Base-by-base conservation (phyloP, 805 yeast genomes). In the Metschnikowia koreensis region DNA sequence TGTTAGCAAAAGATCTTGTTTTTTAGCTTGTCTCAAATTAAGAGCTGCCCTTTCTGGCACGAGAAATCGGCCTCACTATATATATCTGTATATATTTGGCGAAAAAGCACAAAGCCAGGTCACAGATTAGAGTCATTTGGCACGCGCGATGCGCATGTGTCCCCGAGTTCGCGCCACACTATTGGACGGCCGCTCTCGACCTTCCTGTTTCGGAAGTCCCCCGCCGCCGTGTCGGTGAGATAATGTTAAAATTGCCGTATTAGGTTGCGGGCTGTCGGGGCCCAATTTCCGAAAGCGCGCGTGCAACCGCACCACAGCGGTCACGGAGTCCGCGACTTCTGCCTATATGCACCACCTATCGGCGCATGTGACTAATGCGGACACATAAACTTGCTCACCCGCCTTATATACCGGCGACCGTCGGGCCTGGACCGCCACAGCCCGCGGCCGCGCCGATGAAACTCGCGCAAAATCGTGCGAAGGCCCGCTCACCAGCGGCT, bases 381-480 rank as follows among this genome's bases (percentile, higher is more conserved):
- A n/a, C 9, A 38, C 11, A 29, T 12, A 46, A 39, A 40, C 22
- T 39, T 33, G 27, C 39, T 39, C 44, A 46, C n/a, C 7, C 17
- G 38, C 29, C 11, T 33, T 28, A 17, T 46, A 39, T 46, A 39
- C 48, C 41, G 48, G 16, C 11, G 15, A 10, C 27, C n/a, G 39
- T 46, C 48, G 48, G 48, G 48, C 26, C 48, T 46, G 40, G 48
- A 29, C 48, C 44, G 41, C 47, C 42, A 12, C 36, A 22, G 17
- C 27, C 47, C 38, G 13, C 37, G 17, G 15, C 26, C 22, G 40
- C 39, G 49, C 34, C 44, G 39, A 17, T 15, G 27, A 37, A 38
- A 38, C 7, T 4, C n/a, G n/a, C 26, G 27, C 37, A 45, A 38
- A 13, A 11, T 26, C 42, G 47, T 41, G 34, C 12, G 15, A 9